Base-by-base conservation (phyloP, 2,329 filamentous ascomycete genomes). In the Claviceps spartinae region DNA sequence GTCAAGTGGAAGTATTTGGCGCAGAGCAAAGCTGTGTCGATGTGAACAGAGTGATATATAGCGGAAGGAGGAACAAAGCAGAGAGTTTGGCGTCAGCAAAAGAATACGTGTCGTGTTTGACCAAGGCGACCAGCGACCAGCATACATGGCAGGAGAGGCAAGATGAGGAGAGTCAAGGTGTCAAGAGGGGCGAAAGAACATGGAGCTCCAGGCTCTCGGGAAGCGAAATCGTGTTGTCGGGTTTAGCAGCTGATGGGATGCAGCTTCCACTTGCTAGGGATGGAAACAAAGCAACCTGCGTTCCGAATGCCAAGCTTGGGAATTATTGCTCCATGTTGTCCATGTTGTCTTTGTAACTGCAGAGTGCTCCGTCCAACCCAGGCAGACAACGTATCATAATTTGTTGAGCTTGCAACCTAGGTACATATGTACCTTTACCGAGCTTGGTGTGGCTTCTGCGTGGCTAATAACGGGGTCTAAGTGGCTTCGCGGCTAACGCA, bases 91-190 rank as follows among this genome's bases (percentile, higher is more conserved):
- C 22, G 11, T 18, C 22, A 44, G 37, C 18, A 11, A 36, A 6
- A 47, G 50, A 24, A 51, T 40, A 38, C 41, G 41, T 36, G 42
- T 50, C 40, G 49, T 43, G 34, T 26, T 46, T 46, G 49, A 46
- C 42, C 30, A 40, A 40, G 49, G n/a, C 42, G 42, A 50, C 42
- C 30, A 46, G 48, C 42, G 49, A 51, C 43, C 49, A 51, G 37
- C 50, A 36, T 47, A 44, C 50, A 51, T 51, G 50, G 44, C 50
- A 51, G 22, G n/a, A 41, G 41, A 50, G 40, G 48, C 13, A 30
- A 38, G 26, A 44, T 6, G 18, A 37, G 26, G 43, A 43, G 34
- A 45, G 22, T 45, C 43, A 47, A 18, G 20, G 24, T 20, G 40
- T 40, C 18, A 18, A 51, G 24, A 40, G 43, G 30, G 14, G 22